Conservation (phyloP, 495 filamentous ascomycete genomes). For the Amniculicola lignicola region DNA sequence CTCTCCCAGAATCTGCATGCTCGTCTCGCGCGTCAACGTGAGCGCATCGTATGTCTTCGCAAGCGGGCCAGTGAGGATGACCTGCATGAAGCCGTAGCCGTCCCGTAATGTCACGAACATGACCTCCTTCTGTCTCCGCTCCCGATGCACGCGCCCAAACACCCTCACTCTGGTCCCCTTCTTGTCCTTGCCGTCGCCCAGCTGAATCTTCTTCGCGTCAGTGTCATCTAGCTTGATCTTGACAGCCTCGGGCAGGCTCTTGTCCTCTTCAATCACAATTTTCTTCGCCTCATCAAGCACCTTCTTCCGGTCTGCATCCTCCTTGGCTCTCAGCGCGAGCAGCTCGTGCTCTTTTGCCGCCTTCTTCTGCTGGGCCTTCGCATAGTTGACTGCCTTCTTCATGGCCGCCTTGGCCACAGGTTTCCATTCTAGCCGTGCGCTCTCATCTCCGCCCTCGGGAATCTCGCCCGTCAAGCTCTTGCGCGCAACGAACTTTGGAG, state of each 20-base stretch:
- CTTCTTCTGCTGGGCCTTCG: conserved; percentile 54
- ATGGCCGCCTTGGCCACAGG: conserved; percentile 75
- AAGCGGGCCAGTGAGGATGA: conserved; percentile 76
- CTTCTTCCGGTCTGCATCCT: conserved; percentile 62
- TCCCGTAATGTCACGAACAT: conserved; percentile 86
- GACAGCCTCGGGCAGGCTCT: conserved; percentile 71
- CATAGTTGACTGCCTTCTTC: conserved; percentile 75
- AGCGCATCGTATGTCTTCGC: conserved; percentile 90
- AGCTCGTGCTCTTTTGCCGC: conserved; percentile 48
- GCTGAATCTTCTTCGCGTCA: conserved; percentile 41
- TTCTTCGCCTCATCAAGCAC: conserved; percentile 85
- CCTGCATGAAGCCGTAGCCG: conserved; percentile 88
- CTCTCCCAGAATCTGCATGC: conserved; percentile 82
- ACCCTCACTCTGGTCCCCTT: conserved; percentile 79
- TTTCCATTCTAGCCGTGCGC: conserved; percentile 65
- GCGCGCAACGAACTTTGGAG: conserved; percentile 62
- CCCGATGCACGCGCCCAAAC: conserved; percentile 78
- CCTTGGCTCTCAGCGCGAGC: conserved; percentile 67
- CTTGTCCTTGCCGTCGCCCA: conserved; percentile 41
- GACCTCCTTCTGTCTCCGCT: conserved; percentile 80
- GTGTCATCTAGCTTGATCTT: conserved; percentile 67
- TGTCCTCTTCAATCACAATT: conserved; percentile 76
- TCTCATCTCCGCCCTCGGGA: conserved; percentile 58
- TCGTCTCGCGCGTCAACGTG: conserved; percentile 83
- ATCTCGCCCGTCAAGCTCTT: conserved; percentile 64